Base-by-base conservation (phyloP, 495 filamentous ascomycete species). In the Penicillium coprophilum region DNA sequence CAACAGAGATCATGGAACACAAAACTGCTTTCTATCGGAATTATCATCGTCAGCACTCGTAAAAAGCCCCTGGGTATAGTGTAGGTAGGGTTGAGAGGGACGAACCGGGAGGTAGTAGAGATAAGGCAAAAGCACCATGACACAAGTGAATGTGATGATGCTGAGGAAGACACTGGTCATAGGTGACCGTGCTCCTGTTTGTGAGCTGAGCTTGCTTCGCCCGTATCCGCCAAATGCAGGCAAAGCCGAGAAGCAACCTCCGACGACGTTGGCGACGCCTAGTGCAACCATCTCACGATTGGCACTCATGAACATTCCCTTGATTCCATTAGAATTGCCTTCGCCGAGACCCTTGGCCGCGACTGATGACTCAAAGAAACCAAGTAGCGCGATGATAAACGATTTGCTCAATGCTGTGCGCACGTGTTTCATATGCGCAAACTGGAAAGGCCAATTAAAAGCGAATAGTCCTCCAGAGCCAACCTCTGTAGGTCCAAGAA, bases 331-430 rank as follows among this genome's bases (percentile, higher is more conserved):
- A 10, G 68, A 65, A 17, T 74, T 70, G 19, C 78, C 76, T 45
- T 86, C 84, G 8, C 87, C 89, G 2, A 99, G 73, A 54, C 87
- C 89, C 72, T 97, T 97, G 30, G 94, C 95, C 1, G 94, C 94
- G n/a, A 99, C 91, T 0, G 92, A 96, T 24, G 90, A 96, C 76
- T 99, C 94, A 62, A 99, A 99, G 78, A 99, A 99, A 19, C 94
- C 94, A 7, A 99, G 84, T 20, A 99, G 78, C 4, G 92, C 90
- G 53, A 99, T 97, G 30, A 97, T 77, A 62, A 99, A 96, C 0
- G 94, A 87, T 1, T 95, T 97, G 55, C 88, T 86, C 81, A 96
- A 86, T 13, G 91, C 87, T 52, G 92, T 87, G n/a, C 86, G 84
- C 40, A 96, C 85, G 64, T 96, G 85, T 13, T 85, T 80, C 77